Percentiles rank a stretch among this genome's conserved stretches.
Evolutionary conservation across 2,329 filamentous ascomycete species (phyloP).

Genomic region (Xylariaceae sp.): DNA sequence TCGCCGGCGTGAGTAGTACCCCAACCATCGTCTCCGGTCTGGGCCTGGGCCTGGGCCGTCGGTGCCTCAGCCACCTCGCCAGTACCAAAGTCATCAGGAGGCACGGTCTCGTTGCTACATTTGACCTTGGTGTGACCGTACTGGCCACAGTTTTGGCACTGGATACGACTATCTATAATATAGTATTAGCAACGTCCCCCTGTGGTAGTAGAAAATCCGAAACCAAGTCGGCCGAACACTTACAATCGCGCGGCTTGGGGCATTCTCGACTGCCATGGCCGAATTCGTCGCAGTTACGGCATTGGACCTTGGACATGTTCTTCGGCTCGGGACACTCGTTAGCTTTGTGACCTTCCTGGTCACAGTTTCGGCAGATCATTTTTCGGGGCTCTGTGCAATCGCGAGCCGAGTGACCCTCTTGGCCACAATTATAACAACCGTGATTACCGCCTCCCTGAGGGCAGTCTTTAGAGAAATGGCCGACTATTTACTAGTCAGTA

Average conservation of each 20-base stretch:
- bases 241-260: constrained; percentile 53
- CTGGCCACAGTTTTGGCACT: constrained; percentile 55
- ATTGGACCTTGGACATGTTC: constrained; percentile 40
- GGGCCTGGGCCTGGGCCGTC: too few relatives aligned
- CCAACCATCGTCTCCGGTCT: constrained; percentile 10
- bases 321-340: constrained; percentile 55
- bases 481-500: constrained; percentile 39
- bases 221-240: constrained; percentile 24
- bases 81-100: too few relatives aligned
- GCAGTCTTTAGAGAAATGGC: constrained; percentile 62
- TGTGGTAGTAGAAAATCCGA: not conserved
- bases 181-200: constrained; percentile 22
- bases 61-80: too few relatives aligned
- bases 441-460: constrained; percentile 55
- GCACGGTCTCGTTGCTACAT: constrained; percentile 32
- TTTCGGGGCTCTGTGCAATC: constrained; percentile 48
- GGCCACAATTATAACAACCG: constrained; percentile 59
- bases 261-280: constrained; percentile 49
- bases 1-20: not conserved
- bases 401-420: constrained; percentile 54
- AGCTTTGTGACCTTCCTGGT: constrained; percentile 56
- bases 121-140: constrained; percentile 42
- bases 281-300: constrained; percentile 50
- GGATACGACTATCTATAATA: constrained; percentile 45
- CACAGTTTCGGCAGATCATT: constrained; percentile 57